Percentiles rank a stretch among this genome's conserved stretches.
Conservation (phyloP, 495 filamentous ascomycete genomes). For the Durotheca rogersii region DNA sequence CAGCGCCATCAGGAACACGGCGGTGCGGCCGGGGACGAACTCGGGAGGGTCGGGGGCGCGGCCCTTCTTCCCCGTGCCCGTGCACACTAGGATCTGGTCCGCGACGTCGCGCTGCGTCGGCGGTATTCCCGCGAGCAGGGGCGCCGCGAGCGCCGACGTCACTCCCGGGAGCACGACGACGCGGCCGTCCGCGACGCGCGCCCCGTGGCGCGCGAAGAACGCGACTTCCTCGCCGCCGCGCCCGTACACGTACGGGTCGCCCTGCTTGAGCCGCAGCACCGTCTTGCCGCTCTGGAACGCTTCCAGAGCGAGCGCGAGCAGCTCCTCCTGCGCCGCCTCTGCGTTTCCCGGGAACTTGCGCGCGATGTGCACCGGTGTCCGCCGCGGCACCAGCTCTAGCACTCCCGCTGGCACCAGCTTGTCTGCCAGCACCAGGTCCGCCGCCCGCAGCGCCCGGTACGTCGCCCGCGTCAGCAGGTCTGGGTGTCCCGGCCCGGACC, state of each 20-base stretch:
- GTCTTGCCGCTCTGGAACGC: no score
- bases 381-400: constrained; percentile 83
- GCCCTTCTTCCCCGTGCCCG: constrained; percentile 93
- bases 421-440: constrained; percentile 89
- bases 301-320: no score
- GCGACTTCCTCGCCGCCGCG: constrained; percentile 88
- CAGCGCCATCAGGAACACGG: constrained; percentile 94
- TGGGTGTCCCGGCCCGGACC: constrained; percentile 91
- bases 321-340: constrained; percentile 87
- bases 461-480: constrained; percentile 88
- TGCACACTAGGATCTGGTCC: constrained; percentile 91
- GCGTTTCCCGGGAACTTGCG: constrained; percentile 98
- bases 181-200: constrained; percentile 48
- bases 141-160: constrained; percentile 81
- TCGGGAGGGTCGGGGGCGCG: constrained; percentile 75
- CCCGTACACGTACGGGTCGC: constrained; percentile 94
- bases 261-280: constrained; percentile 90
- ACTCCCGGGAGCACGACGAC: constrained; percentile 84
- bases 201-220: constrained; percentile 77
- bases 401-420: constrained; percentile 91
- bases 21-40: constrained; percentile 73
- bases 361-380: constrained; percentile 87
- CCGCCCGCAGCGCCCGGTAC: constrained; percentile 76
- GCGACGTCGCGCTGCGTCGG: constrained; percentile 85
- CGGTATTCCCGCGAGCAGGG: constrained; percentile 85